phyloP scores from a whole-genome alignment of 768 basidiomycete genomes.

The Clavulina sp. region DNA sequence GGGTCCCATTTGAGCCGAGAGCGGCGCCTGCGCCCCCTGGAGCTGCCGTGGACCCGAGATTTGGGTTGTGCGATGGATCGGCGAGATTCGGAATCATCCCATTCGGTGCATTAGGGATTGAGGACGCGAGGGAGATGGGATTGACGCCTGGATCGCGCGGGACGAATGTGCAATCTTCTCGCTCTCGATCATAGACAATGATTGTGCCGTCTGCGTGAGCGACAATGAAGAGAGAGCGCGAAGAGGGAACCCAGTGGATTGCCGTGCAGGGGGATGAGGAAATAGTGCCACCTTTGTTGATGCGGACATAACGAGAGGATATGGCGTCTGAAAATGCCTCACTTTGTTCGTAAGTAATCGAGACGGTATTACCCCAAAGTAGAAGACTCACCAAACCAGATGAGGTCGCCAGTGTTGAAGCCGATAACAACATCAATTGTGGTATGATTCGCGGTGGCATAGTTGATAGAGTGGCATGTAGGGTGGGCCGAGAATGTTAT shows the following conservation, averaged over 20 bases:
- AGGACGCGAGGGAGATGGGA: conserved; percentile 1
- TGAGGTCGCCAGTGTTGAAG: conserved; percentile 82
- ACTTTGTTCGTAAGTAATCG: conserved; percentile 1
- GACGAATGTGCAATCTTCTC: conserved; percentile 54
- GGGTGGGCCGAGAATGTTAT: conserved; percentile 76
- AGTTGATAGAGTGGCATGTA: conserved; percentile 82
- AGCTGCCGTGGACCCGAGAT: no score
- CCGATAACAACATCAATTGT: conserved; percentile 81
- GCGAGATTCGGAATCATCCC: background rate
- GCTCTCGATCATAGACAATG: conserved; percentile 78
- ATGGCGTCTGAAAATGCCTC: conserved; percentile 49
- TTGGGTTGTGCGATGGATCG: background rate
- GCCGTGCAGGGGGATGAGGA: conserved; percentile 69
- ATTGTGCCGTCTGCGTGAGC: conserved; percentile 83
- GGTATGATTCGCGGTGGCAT: conserved; percentile 55
- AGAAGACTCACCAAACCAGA: conserved; percentile 70
- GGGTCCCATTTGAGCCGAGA: background rate
- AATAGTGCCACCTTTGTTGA: conserved; percentile 81
- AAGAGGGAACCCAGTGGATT: conserved; percentile 76
- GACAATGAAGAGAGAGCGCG: conserved; percentile 64
- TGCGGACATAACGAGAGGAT: conserved; percentile 60
- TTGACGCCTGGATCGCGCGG: conserved; percentile 22
- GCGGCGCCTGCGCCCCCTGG: background rate
- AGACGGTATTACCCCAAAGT: conserved; percentile 1
- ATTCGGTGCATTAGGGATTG: background rate